Evolutionary conservation across 441 rosid genomes (phyloP).

Genomic region (Aquilaria agallochum): DNA sequence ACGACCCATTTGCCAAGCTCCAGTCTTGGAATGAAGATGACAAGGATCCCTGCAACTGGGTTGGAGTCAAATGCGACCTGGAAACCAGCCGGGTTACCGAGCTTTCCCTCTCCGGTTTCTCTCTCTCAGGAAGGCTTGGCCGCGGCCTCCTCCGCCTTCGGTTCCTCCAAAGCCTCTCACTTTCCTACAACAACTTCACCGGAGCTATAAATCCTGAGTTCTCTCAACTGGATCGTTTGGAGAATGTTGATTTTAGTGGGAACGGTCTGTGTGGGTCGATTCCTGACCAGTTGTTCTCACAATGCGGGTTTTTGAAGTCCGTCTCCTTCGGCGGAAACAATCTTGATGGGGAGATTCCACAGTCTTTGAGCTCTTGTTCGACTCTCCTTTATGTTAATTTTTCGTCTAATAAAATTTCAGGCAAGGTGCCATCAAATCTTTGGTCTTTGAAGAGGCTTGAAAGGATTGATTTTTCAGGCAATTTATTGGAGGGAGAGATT

Average conservation of each 20-base stretch:
- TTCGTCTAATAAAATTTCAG: constrained; percentile 61
- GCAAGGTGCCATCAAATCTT: constrained; percentile 48
- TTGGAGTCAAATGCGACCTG: constrained; percentile 61
- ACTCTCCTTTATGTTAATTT: constrained; percentile 47
- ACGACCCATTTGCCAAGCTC: constrained; percentile 62
- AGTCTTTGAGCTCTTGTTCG: constrained; percentile 51
- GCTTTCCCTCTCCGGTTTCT: constrained; percentile 55
- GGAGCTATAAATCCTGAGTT: constrained; percentile 68
- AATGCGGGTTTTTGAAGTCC: constrained; percentile 69
- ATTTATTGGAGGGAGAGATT: constrained; percentile 60
- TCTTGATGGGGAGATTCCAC: constrained; percentile 60
- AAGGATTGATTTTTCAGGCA: constrained; percentile 61
- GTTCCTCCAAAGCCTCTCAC: constrained; percentile 50
- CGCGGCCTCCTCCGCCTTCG: constrained; percentile 69
- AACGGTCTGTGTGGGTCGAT: constrained; percentile 61
- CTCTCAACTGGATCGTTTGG: constrained; percentile 37
- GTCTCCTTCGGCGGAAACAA: constrained; percentile 63
- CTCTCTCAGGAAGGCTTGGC: constrained; percentile 75
- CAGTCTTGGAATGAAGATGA: constrained; percentile 73
- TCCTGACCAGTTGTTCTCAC: constrained; percentile 65
- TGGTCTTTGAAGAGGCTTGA: constrained; percentile 61
- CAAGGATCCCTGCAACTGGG: constrained; percentile 66
- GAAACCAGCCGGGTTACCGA: constrained; percentile 50
- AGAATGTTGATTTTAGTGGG: constrained; percentile 59
- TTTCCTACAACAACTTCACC: constrained; percentile 60